phyloP scores from a whole-genome alignment of 2,329 filamentous ascomycete genomes.

The Colletotrichum destructivum region DNA sequence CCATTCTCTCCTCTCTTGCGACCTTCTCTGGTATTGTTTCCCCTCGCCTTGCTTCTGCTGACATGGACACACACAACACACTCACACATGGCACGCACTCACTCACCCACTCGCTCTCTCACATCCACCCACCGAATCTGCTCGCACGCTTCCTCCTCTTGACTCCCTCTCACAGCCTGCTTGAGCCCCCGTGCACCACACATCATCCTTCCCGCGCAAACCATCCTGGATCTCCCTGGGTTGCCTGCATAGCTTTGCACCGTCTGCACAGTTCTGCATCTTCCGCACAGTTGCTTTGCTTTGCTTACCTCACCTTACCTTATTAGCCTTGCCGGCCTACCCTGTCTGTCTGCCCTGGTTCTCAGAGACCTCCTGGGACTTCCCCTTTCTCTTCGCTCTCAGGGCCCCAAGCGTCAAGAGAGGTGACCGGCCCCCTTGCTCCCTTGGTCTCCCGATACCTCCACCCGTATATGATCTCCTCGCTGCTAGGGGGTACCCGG shows the following conservation, averaged over 20 bases:
- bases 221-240: background rate
- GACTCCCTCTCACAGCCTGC: conserved; percentile 15
- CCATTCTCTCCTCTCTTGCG: conserved; percentile 5
- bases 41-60: conserved; percentile 5
- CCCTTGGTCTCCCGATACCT: conserved; percentile 42
- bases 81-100: background rate
- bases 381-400: conserved; percentile 40
- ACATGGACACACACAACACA: conserved; percentile 1
- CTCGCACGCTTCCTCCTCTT: background rate
- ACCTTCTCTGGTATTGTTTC: conserved; percentile 8
- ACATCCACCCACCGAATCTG: conserved; percentile 11
- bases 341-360: conserved; percentile 30
- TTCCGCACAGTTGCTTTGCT: conserved; percentile 16
- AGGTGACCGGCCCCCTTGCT: conserved; percentile 39
- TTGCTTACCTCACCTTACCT: conserved; percentile 33
- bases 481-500: conserved; percentile 36
- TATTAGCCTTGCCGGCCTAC: conserved; percentile 26
- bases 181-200: conserved; percentile 4
- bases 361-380: conserved; percentile 18
- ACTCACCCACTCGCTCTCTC: background rate
- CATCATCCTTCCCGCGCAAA: background rate
- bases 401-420: conserved; percentile 22
- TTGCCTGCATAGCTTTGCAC: conserved; percentile 1
- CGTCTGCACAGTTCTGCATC: background rate
- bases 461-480: conserved; percentile 44